phyloP scores from a whole-genome alignment of 768 basidiomycete species.

The Leccinum uliginosum region DNA sequence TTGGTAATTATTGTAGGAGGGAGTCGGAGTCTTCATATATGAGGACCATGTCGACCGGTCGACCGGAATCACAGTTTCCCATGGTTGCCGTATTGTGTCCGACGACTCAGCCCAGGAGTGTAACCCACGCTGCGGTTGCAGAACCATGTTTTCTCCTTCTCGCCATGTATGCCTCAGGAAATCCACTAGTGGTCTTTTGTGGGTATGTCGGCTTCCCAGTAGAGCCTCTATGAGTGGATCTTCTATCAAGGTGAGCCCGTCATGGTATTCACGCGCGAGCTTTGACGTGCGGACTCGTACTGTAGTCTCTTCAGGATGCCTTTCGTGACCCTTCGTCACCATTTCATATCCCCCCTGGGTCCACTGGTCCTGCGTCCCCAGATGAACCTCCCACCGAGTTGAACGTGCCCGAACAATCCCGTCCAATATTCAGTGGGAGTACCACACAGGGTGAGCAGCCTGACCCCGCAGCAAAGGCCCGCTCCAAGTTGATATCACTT shows the following conservation, averaged over 20 bases:
- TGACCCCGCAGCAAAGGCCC: constrained; percentile 35
- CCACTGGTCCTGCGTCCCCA: constrained; percentile 55
- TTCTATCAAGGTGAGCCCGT: constrained; percentile 24
- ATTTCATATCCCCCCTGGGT: constrained; percentile 59
- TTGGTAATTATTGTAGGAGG: too few species aligned
- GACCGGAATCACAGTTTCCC: too few species aligned
- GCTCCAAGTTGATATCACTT: constrained; percentile 36
- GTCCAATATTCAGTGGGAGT: constrained; percentile 2
- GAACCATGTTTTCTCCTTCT: constrained; percentile 7
- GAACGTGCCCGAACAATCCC: neutral
- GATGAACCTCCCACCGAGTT: constrained; percentile 34
- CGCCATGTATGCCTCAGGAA: neutral
- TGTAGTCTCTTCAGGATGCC: constrained; percentile 54
- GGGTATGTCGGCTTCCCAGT: neutral
- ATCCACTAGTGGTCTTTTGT: constrained; percentile 3
- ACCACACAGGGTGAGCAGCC: neutral
- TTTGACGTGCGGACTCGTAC: neutral
- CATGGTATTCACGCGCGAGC: neutral
- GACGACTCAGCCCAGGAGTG: too few species aligned
- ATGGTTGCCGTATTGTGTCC: neutral
- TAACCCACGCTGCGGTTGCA: neutral
- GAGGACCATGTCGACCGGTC: too few species aligned
- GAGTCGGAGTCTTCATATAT: too few species aligned
- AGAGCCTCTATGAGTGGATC: constrained; percentile 20
- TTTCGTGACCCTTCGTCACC: constrained; percentile 64